Base-by-base conservation (phyloP, 2,329 filamentous ascomycete genomes). In the Pseudophaeomoniella oleicola region DNA sequence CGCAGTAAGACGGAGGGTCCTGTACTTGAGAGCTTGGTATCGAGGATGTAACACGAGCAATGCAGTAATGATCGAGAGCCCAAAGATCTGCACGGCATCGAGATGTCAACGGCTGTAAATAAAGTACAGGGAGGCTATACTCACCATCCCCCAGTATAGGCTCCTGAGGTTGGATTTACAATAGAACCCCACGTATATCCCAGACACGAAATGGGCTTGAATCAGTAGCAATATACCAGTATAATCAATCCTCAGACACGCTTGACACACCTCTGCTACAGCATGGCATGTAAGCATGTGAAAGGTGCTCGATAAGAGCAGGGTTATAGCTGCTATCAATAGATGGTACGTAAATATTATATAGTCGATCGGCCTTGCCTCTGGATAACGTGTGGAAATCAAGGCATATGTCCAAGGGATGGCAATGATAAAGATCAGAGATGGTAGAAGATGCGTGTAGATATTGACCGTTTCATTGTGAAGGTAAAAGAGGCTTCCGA, bases 211-310 rank as follows among this genome's bases (percentile, higher is more conserved):
- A 54, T 81, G 88, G 4, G 90, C 90, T 46, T 88, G 82, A 40
- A 96, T 96, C 46, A 96, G 63, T 34, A 79, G 75, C 18, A 96
- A 83, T 47, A 98, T 98, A 4, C 90, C 90, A 4, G 88, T 74
- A 55, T 98, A 96, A 55, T 98, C 90, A 39, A 96, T 63, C 56
- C 92, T 84, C 55, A 96, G 96, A 9, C 87, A 87, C 65, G 85
- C 82, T 42, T 73, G 78, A 2, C 81, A 77, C 12, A 94, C 83
- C 2, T 60, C 59, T 27, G 75, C n/a, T n/a, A n/a, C 72, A 14
- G 82, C 90, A 57, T 98, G 90, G 46, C 94, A 94, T 15, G 70
- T 75, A 34, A 94, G 71, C 2, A 82, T 72, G 55, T 98, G 90
- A 54, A 78, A 98, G 2, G 79, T 81, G 4, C 85, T 81, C 47